Evolutionary conservation across 305 asterid genomes (phyloP).

Genomic region (Euphrasia arctica): DNA sequence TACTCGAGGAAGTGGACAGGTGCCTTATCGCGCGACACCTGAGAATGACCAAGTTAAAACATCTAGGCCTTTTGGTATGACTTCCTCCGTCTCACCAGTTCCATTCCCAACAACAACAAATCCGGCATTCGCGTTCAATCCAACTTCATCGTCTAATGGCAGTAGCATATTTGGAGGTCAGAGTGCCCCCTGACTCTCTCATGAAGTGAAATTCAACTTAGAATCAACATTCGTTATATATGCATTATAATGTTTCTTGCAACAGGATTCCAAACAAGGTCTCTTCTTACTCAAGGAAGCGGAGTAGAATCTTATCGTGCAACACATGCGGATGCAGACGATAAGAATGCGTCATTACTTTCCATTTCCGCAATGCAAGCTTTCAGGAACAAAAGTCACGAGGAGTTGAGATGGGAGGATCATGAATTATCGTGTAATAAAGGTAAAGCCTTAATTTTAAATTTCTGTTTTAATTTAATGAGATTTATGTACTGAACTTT

Average conservation of each 20-base stretch:
- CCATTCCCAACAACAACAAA: background rate
- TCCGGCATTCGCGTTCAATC: background rate
- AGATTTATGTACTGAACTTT: too few relatives aligned
- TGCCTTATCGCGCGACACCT: too few relatives aligned
- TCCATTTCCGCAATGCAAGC: conserved; percentile 32
- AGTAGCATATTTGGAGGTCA: too few relatives aligned
- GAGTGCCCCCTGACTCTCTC: too few relatives aligned
- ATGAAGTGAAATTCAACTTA: too few relatives aligned
- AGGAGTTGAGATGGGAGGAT: conserved; percentile 8
- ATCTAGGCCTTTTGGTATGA: background rate
- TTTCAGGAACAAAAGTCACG: conserved; percentile 23
- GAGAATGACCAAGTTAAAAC: too few relatives aligned
- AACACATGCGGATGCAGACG: conserved; percentile 8
- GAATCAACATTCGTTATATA: too few relatives aligned
- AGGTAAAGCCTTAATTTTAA: background rate
- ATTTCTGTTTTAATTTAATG: background rate
- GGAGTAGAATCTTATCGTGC: conserved; percentile 27
- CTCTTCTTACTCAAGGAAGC: conserved; percentile 26
- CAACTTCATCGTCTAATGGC: background rate
- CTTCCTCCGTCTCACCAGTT: background rate
- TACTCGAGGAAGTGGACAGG: too few relatives aligned
- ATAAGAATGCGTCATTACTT: background rate
- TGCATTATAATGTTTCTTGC: too few relatives aligned
- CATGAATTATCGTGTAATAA: background rate
- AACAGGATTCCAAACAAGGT: background rate